phyloP scores from a whole-genome alignment of 2,329 filamentous ascomycete species.

The Claviceps digitariae region DNA sequence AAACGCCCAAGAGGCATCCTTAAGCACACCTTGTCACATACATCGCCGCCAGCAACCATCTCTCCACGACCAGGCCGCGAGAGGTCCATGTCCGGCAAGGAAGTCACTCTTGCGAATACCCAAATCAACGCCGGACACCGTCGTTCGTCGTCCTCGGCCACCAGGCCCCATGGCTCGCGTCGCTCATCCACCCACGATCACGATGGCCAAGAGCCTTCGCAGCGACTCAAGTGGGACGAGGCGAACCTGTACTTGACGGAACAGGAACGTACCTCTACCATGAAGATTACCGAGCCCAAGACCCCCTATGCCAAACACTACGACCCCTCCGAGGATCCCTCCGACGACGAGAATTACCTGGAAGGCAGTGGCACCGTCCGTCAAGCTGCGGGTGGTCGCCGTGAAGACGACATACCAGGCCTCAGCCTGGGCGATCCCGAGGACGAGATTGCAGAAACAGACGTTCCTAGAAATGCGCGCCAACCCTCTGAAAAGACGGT shows the following conservation, averaged over 20 bases:
- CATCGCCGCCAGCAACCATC: conserved; percentile 37
- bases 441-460: conserved; percentile 45
- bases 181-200: conserved; percentile 49
- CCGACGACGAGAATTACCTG: conserved; percentile 53
- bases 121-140: conserved; percentile 85
- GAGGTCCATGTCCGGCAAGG: conserved; percentile 52
- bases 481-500: conserved; percentile 52
- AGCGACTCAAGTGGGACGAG: conserved; percentile 94
- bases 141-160: conserved; percentile 64
- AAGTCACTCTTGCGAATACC: conserved; percentile 87
- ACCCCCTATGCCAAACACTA: conserved; percentile 91
- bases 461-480: conserved; percentile 20
- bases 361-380: conserved; percentile 15
- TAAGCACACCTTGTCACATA: conserved; percentile 65
- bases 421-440: conserved; percentile 89
- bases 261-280: conserved; percentile 85
- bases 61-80: conserved; percentile 23
- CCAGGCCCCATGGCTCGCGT: conserved; percentile 50
- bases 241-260: conserved; percentile 95
- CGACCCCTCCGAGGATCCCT: conserved; percentile 76
- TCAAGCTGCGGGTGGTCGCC: conserved; percentile 25
- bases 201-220: conserved; percentile 38
- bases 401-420: conserved; percentile 71
- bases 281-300: conserved; percentile 99
- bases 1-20: conserved; percentile 53